Conservation (phyloP, 2,329 filamentous ascomycete genomes). For the Botrytis aclada region DNA sequence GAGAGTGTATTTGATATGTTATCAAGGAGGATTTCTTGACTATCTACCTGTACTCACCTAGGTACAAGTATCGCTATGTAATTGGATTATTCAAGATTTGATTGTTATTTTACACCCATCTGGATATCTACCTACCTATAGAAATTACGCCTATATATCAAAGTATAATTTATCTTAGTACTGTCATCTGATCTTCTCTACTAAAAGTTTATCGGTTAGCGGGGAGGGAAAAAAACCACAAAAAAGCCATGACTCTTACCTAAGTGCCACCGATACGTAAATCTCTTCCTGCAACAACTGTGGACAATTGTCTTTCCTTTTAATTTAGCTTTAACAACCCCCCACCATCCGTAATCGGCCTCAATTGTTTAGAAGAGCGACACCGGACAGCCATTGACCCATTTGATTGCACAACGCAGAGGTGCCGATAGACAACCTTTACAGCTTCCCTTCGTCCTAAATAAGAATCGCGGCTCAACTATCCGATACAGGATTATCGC, state of each 20-base stretch:
- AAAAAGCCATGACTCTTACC: neutral
- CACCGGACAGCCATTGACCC: slow-evolving; percentile 29
- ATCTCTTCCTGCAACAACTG: slow-evolving; percentile 6
- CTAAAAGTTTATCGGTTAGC: neutral
- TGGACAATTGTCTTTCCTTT: slow-evolving; percentile 1
- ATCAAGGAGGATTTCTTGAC: neutral
- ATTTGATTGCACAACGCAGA: slow-evolving; percentile 26
- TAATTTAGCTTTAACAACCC: neutral
- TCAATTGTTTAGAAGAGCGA: slow-evolving; percentile 26
- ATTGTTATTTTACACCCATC: neutral
- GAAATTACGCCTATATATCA: neutral
- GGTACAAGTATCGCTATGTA: neutral
- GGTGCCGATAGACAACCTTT: slow-evolving; percentile 20
- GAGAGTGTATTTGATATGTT: neutral
- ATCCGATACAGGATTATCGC: slow-evolving; percentile 23
- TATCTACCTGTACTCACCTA: neutral
- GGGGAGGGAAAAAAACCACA: neutral
- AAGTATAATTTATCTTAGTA: neutral
- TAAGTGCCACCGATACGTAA: slow-evolving; percentile 16
- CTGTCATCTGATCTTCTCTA: neutral
- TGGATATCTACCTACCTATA: neutral
- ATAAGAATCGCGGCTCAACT: slow-evolving; percentile 20
- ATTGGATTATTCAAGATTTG: neutral
- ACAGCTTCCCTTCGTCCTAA: slow-evolving; percentile 2
- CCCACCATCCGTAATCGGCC: slow-evolving; percentile 28